Percentiles rank a stretch among this genome's conserved stretches.
These are phyloP conservation scores for Oropetium thomaeum DNA, from an alignment of 176 grass and related monocot species.

Conservation along the genomic window DNA sequence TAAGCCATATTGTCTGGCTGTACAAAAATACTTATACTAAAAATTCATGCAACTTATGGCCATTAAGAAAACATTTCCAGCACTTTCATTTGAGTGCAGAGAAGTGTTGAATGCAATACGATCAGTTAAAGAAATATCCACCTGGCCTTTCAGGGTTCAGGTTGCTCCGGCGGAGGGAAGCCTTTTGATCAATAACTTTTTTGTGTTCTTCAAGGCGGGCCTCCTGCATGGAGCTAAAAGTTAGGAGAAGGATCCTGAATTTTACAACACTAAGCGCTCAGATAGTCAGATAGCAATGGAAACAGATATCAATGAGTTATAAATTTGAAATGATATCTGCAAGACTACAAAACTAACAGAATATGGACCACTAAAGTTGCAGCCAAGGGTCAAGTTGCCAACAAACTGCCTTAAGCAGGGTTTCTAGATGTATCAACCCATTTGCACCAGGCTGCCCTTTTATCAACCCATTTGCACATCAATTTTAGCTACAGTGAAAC, in stretches of 20 bases:
- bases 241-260: background rate
- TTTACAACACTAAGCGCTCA: background rate
- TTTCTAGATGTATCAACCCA: background rate
- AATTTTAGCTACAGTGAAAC: background rate
- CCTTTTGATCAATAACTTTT: conserved; percentile 75
- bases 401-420: background rate
- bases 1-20: background rate
- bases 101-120: background rate
- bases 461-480: background rate
- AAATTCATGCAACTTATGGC: background rate
- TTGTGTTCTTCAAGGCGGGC: conserved; percentile 79
- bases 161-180: conserved; percentile 69
- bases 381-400: background rate
- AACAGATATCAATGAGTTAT: background rate
- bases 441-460: too few species aligned
- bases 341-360: conserved; percentile 1
- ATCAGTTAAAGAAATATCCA: conserved; percentile 30
- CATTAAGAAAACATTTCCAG: background rate
- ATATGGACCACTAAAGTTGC: background rate
- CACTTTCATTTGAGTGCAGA: conserved; percentile 3
- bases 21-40: background rate
- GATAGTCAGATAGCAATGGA: conserved; percentile 2
- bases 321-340: conserved; percentile 7
- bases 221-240: conserved; percentile 53
- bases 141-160: conserved; percentile 94